Evolutionary conservation across 257 asterid genomes (phyloP).

Genomic region (Solanum commersonii): DNA sequence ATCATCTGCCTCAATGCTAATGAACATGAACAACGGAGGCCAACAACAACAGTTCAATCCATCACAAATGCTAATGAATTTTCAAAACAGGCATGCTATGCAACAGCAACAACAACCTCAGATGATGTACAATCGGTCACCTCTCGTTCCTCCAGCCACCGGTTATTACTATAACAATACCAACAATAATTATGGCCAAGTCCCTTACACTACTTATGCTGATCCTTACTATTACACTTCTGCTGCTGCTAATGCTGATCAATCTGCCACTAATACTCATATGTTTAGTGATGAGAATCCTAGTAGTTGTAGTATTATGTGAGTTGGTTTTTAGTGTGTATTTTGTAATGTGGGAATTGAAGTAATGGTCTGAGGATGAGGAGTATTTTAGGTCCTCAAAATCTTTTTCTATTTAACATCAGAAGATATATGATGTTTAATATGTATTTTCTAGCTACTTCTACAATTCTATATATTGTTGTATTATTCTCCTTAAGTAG

Average conservation of each 20-base stretch:
- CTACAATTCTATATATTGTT: not conserved
- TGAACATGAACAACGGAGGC: conserved; percentile 22
- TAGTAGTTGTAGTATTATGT: conserved; percentile 58
- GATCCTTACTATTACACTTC: conserved; percentile 10
- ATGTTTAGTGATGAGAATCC: conserved; percentile 63
- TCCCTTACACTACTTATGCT: conserved; percentile 11
- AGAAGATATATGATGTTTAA: not conserved
- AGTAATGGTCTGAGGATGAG: conserved; percentile 1
- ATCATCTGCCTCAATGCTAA: conserved; percentile 17
- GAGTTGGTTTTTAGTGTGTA: not conserved
- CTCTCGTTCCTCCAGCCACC: conserved; percentile 36
- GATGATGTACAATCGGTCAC: conserved; percentile 63
- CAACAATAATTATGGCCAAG: conserved; percentile 20
- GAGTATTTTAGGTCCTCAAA: not conserved
- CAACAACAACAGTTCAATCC: conserved; percentile 11
- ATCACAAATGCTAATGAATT: conserved; percentile 38
- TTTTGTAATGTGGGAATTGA: conserved; percentile 9
- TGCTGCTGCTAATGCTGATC: conserved; percentile 1
- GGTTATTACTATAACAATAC: conserved; percentile 41
- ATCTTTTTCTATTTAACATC: not conserved
- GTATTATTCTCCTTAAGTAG: not conserved
- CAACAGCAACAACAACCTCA: conserved; percentile 34
- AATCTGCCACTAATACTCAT: conserved; percentile 14
- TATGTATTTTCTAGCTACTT: not conserved
- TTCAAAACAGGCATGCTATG: conserved; percentile 39